Percentiles rank a stretch among this genome's conserved stretches.
Conservation (phyloP, 2,329 filamentous ascomycete genomes). For the Penicillium sp. region DNA sequence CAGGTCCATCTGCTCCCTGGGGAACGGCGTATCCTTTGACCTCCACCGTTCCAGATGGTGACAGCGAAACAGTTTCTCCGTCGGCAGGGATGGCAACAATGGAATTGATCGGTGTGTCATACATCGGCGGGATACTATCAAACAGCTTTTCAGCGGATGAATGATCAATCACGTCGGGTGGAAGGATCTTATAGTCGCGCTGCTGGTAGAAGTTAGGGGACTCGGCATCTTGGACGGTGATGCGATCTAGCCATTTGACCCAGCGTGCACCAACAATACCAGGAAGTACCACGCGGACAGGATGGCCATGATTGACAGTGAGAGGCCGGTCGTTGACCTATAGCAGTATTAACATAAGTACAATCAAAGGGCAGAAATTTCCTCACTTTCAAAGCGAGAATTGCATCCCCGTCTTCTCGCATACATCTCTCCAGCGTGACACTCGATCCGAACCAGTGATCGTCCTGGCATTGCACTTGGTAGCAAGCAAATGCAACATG, state of each 20-base stretch:
- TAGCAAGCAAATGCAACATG: constrained; percentile 59
- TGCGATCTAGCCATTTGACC: constrained; percentile 57
- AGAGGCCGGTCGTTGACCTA: constrained; percentile 53
- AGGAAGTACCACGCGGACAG: constrained; percentile 53
- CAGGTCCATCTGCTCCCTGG: constrained; percentile 52
- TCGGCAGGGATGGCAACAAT: constrained; percentile 51
- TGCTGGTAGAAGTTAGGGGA: constrained; percentile 58
- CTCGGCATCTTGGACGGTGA: constrained; percentile 52
- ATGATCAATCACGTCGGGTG: constrained; percentile 49
- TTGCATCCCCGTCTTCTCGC: constrained; percentile 44
- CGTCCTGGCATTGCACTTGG: constrained; percentile 54
- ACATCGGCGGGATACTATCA: constrained; percentile 50
- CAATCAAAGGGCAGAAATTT: neutral
- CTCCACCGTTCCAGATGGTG: constrained; percentile 45
- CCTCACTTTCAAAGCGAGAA: constrained; percentile 49
- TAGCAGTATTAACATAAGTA: neutral
- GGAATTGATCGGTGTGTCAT: constrained; percentile 58
- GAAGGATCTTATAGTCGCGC: constrained; percentile 60
- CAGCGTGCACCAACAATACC: constrained; percentile 54
- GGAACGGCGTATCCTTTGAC: constrained; percentile 58
- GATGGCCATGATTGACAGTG: constrained; percentile 51
- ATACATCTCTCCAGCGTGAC: constrained; percentile 51
- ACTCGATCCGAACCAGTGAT: constrained; percentile 58
- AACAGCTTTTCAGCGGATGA: constrained; percentile 55
- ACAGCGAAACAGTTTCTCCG: constrained; percentile 43